Evolutionary conservation across 2,329 filamentous ascomycete genomes (phyloP).

Genomic region (Aureobasidium mangrovei): DNA sequence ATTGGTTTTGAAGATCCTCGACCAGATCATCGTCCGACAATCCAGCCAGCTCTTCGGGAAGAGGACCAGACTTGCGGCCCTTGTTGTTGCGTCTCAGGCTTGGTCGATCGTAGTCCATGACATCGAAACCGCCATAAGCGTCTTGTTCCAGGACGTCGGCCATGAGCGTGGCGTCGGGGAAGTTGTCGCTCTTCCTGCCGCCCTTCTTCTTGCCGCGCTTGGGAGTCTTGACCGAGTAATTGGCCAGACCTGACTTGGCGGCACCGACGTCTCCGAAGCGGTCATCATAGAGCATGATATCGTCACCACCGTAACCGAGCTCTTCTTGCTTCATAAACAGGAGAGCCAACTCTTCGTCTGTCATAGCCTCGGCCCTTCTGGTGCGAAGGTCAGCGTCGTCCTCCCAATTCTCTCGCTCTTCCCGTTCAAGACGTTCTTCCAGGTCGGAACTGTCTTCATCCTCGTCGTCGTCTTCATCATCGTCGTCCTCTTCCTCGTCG

Average conservation of each 20-base stretch:
- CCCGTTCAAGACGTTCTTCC: slow-evolving; percentile 26
- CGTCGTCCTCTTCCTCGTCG: slow-evolving; percentile 21
- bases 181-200: slow-evolving; percentile 28
- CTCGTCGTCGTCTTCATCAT: slow-evolving; percentile 31
- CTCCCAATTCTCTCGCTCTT: slow-evolving; percentile 28
- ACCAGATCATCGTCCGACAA: slow-evolving; percentile 38
- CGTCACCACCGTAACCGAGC: slow-evolving; percentile 51
- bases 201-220: slow-evolving; percentile 15
- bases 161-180: slow-evolving; percentile 47
- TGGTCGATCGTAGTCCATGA: slow-evolving; percentile 73
- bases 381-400: slow-evolving; percentile 35
- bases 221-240: slow-evolving; percentile 19
- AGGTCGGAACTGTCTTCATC: slow-evolving; percentile 30
- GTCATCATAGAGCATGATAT: slow-evolving; percentile 48
- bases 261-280: slow-evolving; percentile 24
- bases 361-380: slow-evolving; percentile 33
- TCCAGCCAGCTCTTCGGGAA: slow-evolving; percentile 28
- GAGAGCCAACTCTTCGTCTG: slow-evolving; percentile 55
- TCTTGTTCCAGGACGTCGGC: slow-evolving; percentile 51
- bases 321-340: slow-evolving; percentile 55
- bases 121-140: slow-evolving; percentile 63
- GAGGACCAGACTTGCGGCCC: slow-evolving; percentile 36
- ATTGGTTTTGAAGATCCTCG: slow-evolving; percentile 31
- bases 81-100: slow-evolving; percentile 59
- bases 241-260: slow-evolving; percentile 24